Evolutionary conservation across 2,329 filamentous ascomycete genomes (phyloP).

Genomic region (Rhynchosporium secalis): DNA sequence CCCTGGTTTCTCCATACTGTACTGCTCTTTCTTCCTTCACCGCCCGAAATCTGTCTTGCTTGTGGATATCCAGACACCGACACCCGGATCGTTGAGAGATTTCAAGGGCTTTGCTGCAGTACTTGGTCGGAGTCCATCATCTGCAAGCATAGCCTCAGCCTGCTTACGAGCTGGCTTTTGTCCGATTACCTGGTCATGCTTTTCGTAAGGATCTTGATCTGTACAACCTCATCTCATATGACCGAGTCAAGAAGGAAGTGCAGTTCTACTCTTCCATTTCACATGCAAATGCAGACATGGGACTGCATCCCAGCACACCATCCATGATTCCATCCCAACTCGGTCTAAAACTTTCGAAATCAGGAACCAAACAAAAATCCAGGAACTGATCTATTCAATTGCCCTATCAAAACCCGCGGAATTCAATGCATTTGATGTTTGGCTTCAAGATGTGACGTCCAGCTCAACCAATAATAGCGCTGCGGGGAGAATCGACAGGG

Average conservation of each 20-base stretch:
- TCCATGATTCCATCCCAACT: conserved; percentile 13
- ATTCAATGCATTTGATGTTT: conserved; percentile 1
- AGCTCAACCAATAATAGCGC: conserved; percentile 26
- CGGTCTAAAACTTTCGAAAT: conserved; percentile 3
- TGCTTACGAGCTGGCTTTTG: too few species aligned
- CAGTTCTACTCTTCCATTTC: conserved; percentile 6
- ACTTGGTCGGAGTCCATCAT: conserved; percentile 12
- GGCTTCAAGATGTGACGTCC: conserved; percentile 21
- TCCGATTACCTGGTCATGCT: too few species aligned
- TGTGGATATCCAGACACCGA: not conserved
- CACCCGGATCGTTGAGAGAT: not conserved
- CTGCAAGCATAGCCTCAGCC: too few species aligned
- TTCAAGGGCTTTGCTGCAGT: conserved; percentile 14
- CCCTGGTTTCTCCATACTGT: conserved; percentile 11
- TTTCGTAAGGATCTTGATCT: too few species aligned
- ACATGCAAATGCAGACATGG: conserved; percentile 25
- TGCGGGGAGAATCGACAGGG: not conserved
- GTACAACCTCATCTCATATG: not conserved
- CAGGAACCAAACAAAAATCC: conserved; percentile 23
- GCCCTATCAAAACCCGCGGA: conserved; percentile 19
- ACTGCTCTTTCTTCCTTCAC: conserved; percentile 19
- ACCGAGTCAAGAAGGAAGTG: not conserved
- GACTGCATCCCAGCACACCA: conserved; percentile 14
- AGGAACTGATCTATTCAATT: not conserved
- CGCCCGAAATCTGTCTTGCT: conserved; percentile 18